Conservation (phyloP, 2,329 filamentous ascomycete genomes). For the Tolypocladium tropicale region DNA sequence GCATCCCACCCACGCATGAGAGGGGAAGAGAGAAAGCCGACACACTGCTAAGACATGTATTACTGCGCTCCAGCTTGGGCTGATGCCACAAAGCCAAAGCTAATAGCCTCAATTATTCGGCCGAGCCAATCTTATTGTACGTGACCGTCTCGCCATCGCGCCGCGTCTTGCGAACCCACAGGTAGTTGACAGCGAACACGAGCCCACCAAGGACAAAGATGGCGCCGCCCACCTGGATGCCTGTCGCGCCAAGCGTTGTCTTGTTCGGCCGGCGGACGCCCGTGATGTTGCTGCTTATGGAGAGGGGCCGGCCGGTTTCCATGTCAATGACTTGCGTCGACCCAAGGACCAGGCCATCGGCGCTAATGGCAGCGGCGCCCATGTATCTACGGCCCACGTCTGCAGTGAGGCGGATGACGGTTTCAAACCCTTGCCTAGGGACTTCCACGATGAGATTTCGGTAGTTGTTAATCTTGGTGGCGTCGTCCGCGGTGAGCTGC, state of each 20-base stretch:
- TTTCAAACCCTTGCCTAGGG: background rate
- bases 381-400: background rate
- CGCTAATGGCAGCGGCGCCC: background rate
- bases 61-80: background rate
- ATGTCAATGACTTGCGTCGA: background rate
- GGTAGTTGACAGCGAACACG: slow-evolving; percentile 6
- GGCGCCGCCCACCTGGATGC: background rate
- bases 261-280: background rate
- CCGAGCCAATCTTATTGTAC: slow-evolving; percentile 15
- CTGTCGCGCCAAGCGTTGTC: background rate
- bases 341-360: background rate
- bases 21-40: background rate
- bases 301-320: background rate
- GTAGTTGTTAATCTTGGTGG: background rate
- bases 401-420: background rate
- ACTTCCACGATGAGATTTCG: background rate
- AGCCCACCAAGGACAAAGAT: background rate
- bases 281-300: background rate
- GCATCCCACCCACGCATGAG: too few species aligned
- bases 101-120: slow-evolving; percentile 6
- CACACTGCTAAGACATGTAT: background rate
- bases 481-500: background rate
- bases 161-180: background rate
- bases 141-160: background rate
- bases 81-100: background rate